Evolutionary conservation across 106 monocot genomes (phyloP), one percentile per base, ranked within the genome.

Genomic region (Amphibolis antarctica): DNA sequence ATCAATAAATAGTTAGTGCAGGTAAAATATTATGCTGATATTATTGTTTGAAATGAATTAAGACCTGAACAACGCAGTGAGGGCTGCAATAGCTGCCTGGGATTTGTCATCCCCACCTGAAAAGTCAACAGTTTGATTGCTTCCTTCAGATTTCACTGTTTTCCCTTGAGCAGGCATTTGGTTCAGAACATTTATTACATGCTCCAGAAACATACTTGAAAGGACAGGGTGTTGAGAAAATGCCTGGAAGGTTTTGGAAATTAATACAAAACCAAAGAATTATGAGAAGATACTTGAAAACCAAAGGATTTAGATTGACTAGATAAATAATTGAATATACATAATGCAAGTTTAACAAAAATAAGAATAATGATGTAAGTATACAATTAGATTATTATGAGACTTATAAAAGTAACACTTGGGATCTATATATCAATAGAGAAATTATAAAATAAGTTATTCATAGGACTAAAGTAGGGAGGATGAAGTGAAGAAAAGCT

Each of bases 151-250:
- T 71, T 78, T 83, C n/a, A 86, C 94, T 26, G 49, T 12, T 63
- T 81, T 76, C 71, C 70, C 48, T 79, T 84, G 44, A 59, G 24
- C 36, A 69, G 49, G 65, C 64, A 69, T 72, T 44, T 67, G 68
- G 65, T 87, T 74, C 57, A 98, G 80, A 48, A 87, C 82, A 67
- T 84, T 81, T 50, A 90, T 42, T 15, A 87, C 71, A 78, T 98
- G 80, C 63, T 98, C 90, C 75, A 98, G 62, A 86, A 98, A 98
- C 23, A 78, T 66, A 66, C 69, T 62, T 28, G 96, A 88, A 62
- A 98, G 86, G 56, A 75, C 60, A 12, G 63, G 50, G 78, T 98
- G 89, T 77, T 90, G 90, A 29, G 96, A 90, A 69, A 98, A 98
- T 75, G 82, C 74, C 96, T 98, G 64, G 26, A 24, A 67, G 36